phyloP scores from a whole-genome alignment of 2,329 filamentous ascomycete species.

The Sclerotinia borealis region DNA sequence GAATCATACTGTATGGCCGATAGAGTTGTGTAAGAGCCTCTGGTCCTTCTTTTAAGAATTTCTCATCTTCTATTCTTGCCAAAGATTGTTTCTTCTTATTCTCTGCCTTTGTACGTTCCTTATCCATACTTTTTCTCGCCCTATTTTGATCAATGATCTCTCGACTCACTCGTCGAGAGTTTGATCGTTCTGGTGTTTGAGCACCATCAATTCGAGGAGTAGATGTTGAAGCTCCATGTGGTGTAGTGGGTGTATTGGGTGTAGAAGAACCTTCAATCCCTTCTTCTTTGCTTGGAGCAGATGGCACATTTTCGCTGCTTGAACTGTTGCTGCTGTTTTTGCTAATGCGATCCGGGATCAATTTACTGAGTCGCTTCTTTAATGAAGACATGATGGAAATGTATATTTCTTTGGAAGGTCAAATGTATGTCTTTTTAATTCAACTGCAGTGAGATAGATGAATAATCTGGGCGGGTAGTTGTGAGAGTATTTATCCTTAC shows the following conservation, averaged over 20 bases:
- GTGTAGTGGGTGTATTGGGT: constrained; percentile 5
- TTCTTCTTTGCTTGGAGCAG: constrained; percentile 13
- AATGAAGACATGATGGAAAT: constrained; percentile 27
- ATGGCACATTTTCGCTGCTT: constrained; percentile 12
- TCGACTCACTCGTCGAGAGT: constrained; percentile 21
- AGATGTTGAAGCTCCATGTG: background rate
- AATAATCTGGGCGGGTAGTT: background rate
- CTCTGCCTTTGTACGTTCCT: constrained; percentile 24
- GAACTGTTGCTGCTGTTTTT: constrained; percentile 10
- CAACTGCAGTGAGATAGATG: background rate
- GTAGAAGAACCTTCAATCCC: background rate
- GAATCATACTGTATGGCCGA: constrained; percentile 32
- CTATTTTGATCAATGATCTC: constrained; percentile 23
- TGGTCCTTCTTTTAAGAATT: constrained; percentile 27
- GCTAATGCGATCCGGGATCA: constrained; percentile 17
- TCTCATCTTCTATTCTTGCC: constrained; percentile 30
- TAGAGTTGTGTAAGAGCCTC: constrained; percentile 29
- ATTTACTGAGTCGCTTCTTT: constrained; percentile 27
- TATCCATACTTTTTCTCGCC: constrained; percentile 24
- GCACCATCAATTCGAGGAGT: constrained; percentile 10
- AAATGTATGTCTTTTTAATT: background rate
- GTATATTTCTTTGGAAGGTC: background rate
- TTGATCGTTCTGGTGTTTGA: constrained; percentile 11
- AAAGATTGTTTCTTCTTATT: constrained; percentile 25
- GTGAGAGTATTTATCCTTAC: background rate